phyloP scores from a whole-genome alignment of 371 early-diverging fungal genomes.

The Mucor sp. region DNA sequence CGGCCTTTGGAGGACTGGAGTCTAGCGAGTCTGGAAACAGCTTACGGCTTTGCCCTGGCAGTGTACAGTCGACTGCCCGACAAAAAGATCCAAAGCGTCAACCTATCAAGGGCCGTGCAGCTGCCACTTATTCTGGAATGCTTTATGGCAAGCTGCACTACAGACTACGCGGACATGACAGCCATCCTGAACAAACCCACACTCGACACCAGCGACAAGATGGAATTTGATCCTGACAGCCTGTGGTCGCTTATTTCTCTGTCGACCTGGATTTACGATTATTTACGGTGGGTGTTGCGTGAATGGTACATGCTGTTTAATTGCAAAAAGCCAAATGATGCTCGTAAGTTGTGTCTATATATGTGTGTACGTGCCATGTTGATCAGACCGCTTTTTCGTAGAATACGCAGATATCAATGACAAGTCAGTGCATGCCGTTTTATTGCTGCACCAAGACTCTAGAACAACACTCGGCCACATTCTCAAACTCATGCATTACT shows the following conservation, averaged over 20 bases:
- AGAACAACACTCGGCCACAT: constrained; percentile 25
- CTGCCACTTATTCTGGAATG: constrained; percentile 44
- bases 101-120: constrained; percentile 42
- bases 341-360: constrained; percentile 22
- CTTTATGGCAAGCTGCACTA: constrained; percentile 39
- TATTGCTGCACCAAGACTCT: constrained; percentile 35
- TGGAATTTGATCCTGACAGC: constrained; percentile 35
- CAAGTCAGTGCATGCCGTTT: constrained; percentile 33
- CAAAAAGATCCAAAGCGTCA: constrained; percentile 29
- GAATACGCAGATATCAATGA: constrained; percentile 20
- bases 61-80: constrained; percentile 25
- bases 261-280: constrained; percentile 40
- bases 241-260: constrained; percentile 45
- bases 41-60: constrained; percentile 39
- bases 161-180: constrained; percentile 19
- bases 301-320: constrained; percentile 44
- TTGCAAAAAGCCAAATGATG: constrained; percentile 25
- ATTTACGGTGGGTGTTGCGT: constrained; percentile 36
- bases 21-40: constrained; percentile 28
- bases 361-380: too few relatives aligned
- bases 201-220: not conserved
- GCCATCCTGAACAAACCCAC: constrained; percentile 18
- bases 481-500: constrained; percentile 34
- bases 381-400: not conserved
- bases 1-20: constrained; percentile 28